These are phyloP conservation scores for Penicillium expansum DNA, from an alignment of 2,329 filamentous ascomycete genomes.

Conservation along the genomic window DNA sequence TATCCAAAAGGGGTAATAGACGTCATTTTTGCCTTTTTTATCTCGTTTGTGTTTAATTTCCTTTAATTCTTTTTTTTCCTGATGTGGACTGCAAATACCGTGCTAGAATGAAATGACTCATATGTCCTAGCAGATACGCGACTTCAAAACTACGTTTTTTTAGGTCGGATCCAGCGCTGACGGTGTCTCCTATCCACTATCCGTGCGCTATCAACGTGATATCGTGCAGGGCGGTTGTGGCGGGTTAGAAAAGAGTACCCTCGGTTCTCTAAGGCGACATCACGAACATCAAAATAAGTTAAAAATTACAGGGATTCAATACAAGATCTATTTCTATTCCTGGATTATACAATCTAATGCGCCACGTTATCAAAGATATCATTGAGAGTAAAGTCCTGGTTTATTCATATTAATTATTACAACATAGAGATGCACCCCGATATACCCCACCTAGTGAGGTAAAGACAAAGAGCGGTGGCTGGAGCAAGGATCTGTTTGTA, in stretches of 20 bases:
- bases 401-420: too few species aligned
- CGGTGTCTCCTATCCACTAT: slow-evolving; percentile 12
- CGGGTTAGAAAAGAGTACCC: slow-evolving; percentile 18
- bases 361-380: slow-evolving; percentile 19
- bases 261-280: background rate
- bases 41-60: background rate
- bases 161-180: background rate
- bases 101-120: background rate
- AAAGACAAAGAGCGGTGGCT: slow-evolving; percentile 10
- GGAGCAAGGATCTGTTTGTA: slow-evolving; percentile 8
- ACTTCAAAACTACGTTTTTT: background rate
- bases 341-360: background rate
- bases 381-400: background rate
- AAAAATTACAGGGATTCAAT: background rate
- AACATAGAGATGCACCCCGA: too few species aligned
- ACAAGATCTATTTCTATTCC: background rate
- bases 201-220: slow-evolving; percentile 17
- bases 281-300: background rate
- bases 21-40: background rate
- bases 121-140: background rate
- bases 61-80: background rate
- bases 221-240: slow-evolving; percentile 23
- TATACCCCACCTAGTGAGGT: too few species aligned
- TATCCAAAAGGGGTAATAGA: background rate
- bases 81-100: background rate